Evolutionary conservation across 495 filamentous ascomycete species (phyloP).

Genomic region (Xylaria grammica): DNA sequence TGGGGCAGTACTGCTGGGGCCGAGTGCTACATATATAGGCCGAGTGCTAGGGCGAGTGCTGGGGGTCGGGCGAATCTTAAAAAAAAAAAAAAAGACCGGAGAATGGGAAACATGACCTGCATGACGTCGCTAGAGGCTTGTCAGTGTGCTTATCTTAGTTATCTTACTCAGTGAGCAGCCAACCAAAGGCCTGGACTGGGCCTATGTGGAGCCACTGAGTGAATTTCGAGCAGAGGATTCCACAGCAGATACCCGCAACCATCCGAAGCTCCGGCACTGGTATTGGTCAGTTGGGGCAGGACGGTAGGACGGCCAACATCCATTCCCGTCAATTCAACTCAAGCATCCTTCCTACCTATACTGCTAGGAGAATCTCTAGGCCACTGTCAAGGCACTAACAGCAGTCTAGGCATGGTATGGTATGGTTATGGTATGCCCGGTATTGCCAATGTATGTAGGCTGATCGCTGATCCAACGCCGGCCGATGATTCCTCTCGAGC

Average conservation of each 20-base stretch:
- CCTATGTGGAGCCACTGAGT: conserved; percentile 11
- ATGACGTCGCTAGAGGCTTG: conserved; percentile 9
- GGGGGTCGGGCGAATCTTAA: no score
- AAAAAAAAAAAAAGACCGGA: conserved; percentile 3
- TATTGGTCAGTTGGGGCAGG: not conserved
- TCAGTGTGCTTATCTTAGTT: not conserved
- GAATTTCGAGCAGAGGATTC: conserved; percentile 13
- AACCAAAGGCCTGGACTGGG: not conserved
- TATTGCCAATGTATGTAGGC: no score
- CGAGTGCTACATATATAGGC: no score
- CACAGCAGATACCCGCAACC: not conserved
- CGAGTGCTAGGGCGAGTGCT: no score
- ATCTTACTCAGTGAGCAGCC: not conserved
- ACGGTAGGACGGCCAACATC: not conserved
- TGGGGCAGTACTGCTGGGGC: no score
- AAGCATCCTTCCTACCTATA: not conserved
- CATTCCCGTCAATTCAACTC: not conserved
- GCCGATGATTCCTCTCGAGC: not conserved
- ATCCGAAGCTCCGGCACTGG: conserved; percentile 14
- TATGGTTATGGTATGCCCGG: no score
- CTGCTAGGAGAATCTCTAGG: no score
- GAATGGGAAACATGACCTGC: not conserved
- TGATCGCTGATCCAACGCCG: not conserved
- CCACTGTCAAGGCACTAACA: no score
- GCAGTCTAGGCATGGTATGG: no score